Evolutionary conservation across 1,284 basidiomycete species (phyloP).

Genomic region (Trichosporon asahii): DNA sequence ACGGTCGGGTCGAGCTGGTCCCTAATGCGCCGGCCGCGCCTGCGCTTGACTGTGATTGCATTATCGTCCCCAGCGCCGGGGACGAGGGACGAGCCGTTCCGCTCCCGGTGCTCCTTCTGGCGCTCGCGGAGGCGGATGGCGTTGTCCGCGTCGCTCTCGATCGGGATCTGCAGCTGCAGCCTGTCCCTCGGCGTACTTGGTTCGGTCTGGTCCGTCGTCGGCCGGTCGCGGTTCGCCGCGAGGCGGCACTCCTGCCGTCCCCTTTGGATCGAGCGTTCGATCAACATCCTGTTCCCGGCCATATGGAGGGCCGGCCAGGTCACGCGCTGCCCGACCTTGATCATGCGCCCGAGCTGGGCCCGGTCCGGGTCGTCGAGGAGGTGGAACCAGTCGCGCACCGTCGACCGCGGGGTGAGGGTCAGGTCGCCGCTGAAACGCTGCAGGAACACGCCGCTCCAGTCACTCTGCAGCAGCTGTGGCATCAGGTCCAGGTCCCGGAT

Average conservation of each 20-base stretch:
- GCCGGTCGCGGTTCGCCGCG: constrained; percentile 47
- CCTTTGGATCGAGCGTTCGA: constrained; percentile 67
- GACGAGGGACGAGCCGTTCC: background rate
- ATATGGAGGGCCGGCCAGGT: constrained; percentile 95
- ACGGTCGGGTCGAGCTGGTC: background rate
- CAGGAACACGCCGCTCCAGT: constrained; percentile 91
- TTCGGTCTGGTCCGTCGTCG: constrained; percentile 34
- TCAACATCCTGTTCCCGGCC: constrained; percentile 72
- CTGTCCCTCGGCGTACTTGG: constrained; percentile 12
- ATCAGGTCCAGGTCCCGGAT: constrained; percentile 88
- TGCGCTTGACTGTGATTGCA: background rate
- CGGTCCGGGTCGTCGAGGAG: constrained; percentile 80
- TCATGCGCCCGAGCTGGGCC: constrained; percentile 75
- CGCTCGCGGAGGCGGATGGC: constrained; percentile 44
- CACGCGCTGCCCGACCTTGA: constrained; percentile 79
- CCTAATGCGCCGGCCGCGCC: background rate
- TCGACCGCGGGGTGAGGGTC: constrained; percentile 77
- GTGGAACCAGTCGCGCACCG: constrained; percentile 75
- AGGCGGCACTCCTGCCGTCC: constrained; percentile 72
- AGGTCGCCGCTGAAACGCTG: constrained; percentile 58
- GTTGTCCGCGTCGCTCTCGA: constrained; percentile 51
- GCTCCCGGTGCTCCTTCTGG: background rate
- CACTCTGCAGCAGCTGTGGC: constrained; percentile 82
- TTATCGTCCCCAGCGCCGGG: background rate
- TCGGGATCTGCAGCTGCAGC: constrained; percentile 31